Conservation (phyloP, 352 stramenopile genomes). For the Pythium vanterpoolii region DNA sequence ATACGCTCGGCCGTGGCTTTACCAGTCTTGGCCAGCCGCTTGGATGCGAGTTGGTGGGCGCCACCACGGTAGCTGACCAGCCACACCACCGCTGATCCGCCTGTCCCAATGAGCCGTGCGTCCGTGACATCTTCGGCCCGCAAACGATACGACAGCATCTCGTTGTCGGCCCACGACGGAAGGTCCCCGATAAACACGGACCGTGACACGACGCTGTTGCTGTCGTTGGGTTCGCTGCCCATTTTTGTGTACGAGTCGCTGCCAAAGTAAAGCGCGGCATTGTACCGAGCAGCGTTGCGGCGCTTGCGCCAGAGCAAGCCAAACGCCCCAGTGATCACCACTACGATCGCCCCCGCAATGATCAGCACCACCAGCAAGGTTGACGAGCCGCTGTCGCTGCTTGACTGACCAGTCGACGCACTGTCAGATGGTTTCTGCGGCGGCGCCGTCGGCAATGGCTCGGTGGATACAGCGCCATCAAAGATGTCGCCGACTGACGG, state of each 20-base stretch:
- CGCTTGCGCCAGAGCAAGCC: constrained; percentile 3
- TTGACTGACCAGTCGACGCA: neutral
- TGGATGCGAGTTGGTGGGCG: constrained; percentile 39
- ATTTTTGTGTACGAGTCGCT: constrained; percentile 3
- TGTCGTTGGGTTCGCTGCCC: neutral
- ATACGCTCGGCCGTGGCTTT: constrained; percentile 39
- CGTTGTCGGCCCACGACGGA: constrained; percentile 43
- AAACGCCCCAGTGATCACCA: neutral
- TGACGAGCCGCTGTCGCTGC: neutral
- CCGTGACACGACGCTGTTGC: neutral
- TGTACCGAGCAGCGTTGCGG: neutral
- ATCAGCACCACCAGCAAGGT: neutral
- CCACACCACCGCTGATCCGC: constrained; percentile 45
- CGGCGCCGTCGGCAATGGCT: neutral
- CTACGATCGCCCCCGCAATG: neutral
- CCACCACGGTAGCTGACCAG: constrained; percentile 36
- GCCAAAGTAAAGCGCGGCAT: neutral
- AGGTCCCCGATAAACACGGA: neutral
- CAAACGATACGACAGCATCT: constrained; percentile 12
- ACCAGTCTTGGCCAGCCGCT: constrained; percentile 38
- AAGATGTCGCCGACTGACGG: too few species aligned
- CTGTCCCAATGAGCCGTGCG: constrained; percentile 38
- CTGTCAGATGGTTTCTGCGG: neutral
- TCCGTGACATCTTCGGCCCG: constrained; percentile 32
- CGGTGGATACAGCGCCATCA: neutral